These are phyloP conservation scores for Knoxdaviesia capensis DNA, from an alignment of 2,329 filamentous ascomycete species.

Conservation along the genomic window DNA sequence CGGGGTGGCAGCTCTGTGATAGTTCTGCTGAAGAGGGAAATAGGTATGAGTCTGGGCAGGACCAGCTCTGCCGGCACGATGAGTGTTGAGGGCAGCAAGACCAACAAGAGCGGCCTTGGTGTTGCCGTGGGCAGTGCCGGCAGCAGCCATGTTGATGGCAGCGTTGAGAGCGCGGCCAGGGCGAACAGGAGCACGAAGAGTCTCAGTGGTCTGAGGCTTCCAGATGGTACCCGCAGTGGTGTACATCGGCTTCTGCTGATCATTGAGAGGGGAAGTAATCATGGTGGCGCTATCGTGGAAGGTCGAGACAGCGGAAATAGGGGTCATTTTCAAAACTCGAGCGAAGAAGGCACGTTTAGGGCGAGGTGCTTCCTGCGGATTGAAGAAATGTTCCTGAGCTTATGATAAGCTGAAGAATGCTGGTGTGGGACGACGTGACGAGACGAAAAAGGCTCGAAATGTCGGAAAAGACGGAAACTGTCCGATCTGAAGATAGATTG, in stretches of 20 bases:
- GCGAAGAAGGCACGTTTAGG: too few relatives aligned
- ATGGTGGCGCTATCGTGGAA: too few relatives aligned
- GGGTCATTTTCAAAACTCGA: too few relatives aligned
- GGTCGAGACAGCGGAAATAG: too few relatives aligned
- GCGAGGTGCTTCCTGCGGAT: too few relatives aligned
- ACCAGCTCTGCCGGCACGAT: neutral
- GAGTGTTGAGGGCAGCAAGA: neutral
- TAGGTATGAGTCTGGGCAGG: slow-evolving; percentile 15
- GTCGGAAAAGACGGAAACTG: too few relatives aligned
- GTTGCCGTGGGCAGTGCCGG: neutral
- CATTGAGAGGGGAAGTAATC: neutral
- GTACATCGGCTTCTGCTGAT: slow-evolving; percentile 19
- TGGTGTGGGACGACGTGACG: too few relatives aligned
- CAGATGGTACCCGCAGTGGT: slow-evolving; percentile 37
- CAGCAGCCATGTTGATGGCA: slow-evolving; percentile 5
- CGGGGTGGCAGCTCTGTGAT: slow-evolving; percentile 28
- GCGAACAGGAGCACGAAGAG: slow-evolving; percentile 29
- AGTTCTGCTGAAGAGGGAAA: slow-evolving; percentile 31
- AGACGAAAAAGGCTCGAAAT: too few relatives aligned
- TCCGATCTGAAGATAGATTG: too few relatives aligned
- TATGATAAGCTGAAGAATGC: too few relatives aligned
- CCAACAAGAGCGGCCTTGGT: neutral
- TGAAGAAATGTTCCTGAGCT: too few relatives aligned
- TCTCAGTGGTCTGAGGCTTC: slow-evolving; percentile 23
- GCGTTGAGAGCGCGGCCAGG: slow-evolving; percentile 25